Conservation (phyloP, 768 basidiomycete genomes). For the Leccinum longicurvipes region DNA sequence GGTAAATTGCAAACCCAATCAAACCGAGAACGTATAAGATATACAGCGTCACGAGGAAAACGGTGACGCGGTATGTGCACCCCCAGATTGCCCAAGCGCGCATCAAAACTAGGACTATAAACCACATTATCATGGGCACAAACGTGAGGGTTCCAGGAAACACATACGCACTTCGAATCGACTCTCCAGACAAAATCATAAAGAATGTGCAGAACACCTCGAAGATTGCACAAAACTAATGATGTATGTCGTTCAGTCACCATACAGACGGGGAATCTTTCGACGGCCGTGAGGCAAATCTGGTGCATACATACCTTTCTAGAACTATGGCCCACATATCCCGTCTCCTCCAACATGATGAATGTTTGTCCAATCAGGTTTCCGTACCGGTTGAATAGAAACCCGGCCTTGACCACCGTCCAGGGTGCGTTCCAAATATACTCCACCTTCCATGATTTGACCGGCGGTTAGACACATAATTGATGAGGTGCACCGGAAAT, state of each 20-base stretch:
- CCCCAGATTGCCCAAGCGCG: conserved; percentile 22
- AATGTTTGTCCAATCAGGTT: conserved; percentile 14
- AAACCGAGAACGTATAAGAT: conserved; percentile 3
- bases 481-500: neutral
- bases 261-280: neutral
- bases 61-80: conserved; percentile 3
- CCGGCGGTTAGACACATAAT: neutral
- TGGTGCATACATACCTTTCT: neutral
- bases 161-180: neutral
- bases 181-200: conserved; percentile 11
- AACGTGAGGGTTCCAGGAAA: neutral
- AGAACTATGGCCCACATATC: neutral
- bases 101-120: conserved; percentile 17
- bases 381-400: conserved; percentile 18
- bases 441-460: neutral
- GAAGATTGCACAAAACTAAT: conserved; percentile 6
- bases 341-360: conserved; percentile 3
- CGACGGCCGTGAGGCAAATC: neutral
- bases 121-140: neutral
- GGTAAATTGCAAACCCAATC: neutral
- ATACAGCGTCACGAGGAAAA: conserved; percentile 4
- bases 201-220: conserved; percentile 7
- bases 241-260: neutral
- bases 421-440: conserved; percentile 17
- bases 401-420: conserved; percentile 6